phyloP scores from a whole-genome alignment of 495 filamentous ascomycete genomes.

The Penicillium crystallinum region DNA sequence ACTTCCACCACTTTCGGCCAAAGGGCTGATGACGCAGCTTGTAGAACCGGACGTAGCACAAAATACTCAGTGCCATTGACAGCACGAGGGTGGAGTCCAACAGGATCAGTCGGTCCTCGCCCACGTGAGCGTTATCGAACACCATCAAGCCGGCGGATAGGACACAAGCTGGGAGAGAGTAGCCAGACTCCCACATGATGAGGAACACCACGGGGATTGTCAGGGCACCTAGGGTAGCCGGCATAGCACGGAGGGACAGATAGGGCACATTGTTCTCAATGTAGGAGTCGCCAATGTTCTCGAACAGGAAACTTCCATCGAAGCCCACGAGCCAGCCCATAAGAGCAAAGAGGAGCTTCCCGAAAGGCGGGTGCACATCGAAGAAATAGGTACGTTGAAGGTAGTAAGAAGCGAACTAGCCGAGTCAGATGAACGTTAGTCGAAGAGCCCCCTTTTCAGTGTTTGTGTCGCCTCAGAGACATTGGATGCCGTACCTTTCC shows the following conservation, averaged over 20 bases:
- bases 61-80: constrained; percentile 88
- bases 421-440: constrained; percentile 14
- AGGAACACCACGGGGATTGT: constrained; percentile 92
- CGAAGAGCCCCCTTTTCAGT: constrained; percentile 3
- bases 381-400: constrained; percentile 99
- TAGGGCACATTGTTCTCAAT: constrained; percentile 96
- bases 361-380: constrained; percentile 98
- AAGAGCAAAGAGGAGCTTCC: constrained; percentile 65
- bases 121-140: constrained; percentile 98
- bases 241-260: constrained; percentile 89
- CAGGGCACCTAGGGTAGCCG: constrained; percentile 82
- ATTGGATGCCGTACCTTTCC: constrained; percentile 69
- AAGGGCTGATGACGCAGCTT: constrained; percentile 90
- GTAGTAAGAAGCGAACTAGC: constrained; percentile 92
- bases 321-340: constrained; percentile 96
- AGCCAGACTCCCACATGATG: constrained; percentile 99
- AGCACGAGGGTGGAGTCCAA: constrained; percentile 92
- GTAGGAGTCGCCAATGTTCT: constrained; percentile 99
- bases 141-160: constrained; percentile 81
- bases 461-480: neutral
- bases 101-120: constrained; percentile 91
- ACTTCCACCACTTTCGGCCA: constrained; percentile 98
- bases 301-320: constrained; percentile 95
- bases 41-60: constrained; percentile 96
- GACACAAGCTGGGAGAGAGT: constrained; percentile 87